Base-by-base conservation (phyloP, 176 grass and related monocot species). In the Zoysia japonica region DNA sequence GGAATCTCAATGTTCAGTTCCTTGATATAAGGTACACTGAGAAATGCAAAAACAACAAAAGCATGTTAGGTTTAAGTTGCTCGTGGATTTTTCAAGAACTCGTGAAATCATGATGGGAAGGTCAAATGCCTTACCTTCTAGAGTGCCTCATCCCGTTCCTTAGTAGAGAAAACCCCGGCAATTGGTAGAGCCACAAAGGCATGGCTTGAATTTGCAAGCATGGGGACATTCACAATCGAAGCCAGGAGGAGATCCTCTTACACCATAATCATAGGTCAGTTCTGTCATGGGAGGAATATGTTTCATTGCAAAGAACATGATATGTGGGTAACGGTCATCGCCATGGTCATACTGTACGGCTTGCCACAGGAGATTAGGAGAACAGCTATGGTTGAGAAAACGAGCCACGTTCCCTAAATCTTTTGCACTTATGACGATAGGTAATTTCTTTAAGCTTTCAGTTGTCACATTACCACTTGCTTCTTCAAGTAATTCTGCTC, bases 261-360 rank as follows among this genome's bases (percentile, higher is more conserved):
- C 41, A 47, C 88, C 88, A 83, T 93, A 93, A 85, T 93, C 91
- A 78, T 82, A 93, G 2, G 82, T 93, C 63, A 93, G 51, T 64
- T 93, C 87, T 19, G 84, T 90, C 90, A 93, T 87, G 28, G 91
- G 91, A 79, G 91, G 81, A 56, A 93, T 87, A 65, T 93, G 91
- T 49, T 90, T 85, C 61, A 90, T 74, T 17, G 91, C 85, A 79
- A 93, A 93, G 38, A 93, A 90, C 87, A 82, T 85, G 74, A 93
- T 85, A 68, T 93, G 91, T 4, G 28, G 28, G 28, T 28, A 28
- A 28, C 28, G 28, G 28, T 28, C 28, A 28, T 28, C 28, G 28
- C 28, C 28, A 28, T 28, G 28, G 61, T 93, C 85, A 70, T 87
- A 83, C 28, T 85, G 84, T 40, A 93, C 85, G 2, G 91, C 49